Conservation (phyloP, 23 red algal species). For the Gracilaria gracilis region DNA sequence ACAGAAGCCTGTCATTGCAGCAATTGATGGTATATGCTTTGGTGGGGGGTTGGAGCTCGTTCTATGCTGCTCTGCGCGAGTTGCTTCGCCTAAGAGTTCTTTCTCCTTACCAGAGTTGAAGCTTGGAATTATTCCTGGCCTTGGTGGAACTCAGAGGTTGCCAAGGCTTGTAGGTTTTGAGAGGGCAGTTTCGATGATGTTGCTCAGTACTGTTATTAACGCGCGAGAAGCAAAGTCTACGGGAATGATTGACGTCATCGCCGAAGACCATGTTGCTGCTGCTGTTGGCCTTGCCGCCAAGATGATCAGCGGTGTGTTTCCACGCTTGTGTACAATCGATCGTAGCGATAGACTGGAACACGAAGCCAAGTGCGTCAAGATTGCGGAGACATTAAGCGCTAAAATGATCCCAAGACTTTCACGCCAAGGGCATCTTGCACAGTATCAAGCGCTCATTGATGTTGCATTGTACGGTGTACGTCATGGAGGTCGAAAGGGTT, state of each 20-base stretch:
- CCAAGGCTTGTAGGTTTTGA: slow-evolving; percentile 96
- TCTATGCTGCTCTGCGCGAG: slow-evolving; percentile 84
- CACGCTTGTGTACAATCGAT: slow-evolving; percentile 48
- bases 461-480: slow-evolving; percentile 80
- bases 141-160: slow-evolving; percentile 97
- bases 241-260: slow-evolving; percentile 82
- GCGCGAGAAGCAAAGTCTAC: slow-evolving; percentile 54
- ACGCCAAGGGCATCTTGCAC: slow-evolving; percentile 64
- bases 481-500: slow-evolving; percentile 84
- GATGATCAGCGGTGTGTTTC: slow-evolving; percentile 33
- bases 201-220: slow-evolving; percentile 62
- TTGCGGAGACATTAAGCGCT: slow-evolving; percentile 44
- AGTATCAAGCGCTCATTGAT: slow-evolving; percentile 79
- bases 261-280: slow-evolving; percentile 48
- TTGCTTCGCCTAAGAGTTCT: slow-evolving; percentile 66
- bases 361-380: slow-evolving; percentile 60
- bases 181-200: slow-evolving; percentile 82
- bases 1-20: slow-evolving; percentile 85
- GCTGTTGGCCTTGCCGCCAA: slow-evolving; percentile 71
- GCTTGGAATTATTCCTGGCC: slow-evolving; percentile 96
- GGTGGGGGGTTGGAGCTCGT: slow-evolving; percentile 94
- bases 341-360: slow-evolving; percentile 64
- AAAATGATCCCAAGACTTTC: slow-evolving; percentile 63
- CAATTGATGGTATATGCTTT: slow-evolving; percentile 85
- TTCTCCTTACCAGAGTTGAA: slow-evolving; percentile 93